A percentile compares a stretch with the other conserved stretches of the same genome.
Conservation (phyloP, 257 asterid genomes). For the Cinchona pubescens region DNA sequence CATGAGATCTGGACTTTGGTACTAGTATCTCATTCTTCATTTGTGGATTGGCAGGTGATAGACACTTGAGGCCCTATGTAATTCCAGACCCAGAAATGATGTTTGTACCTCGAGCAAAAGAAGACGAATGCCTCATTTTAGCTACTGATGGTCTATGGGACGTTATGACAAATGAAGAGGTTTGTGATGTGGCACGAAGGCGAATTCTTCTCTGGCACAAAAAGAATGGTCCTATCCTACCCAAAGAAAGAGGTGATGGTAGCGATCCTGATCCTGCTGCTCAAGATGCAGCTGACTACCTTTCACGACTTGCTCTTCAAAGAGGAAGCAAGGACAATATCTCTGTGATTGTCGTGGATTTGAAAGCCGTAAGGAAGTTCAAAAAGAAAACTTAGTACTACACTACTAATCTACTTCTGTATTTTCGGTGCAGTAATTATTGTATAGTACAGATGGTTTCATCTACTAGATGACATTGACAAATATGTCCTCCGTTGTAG, state of each 20-base stretch:
- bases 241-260: constrained; percentile 39
- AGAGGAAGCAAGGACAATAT: constrained; percentile 69
- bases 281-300: constrained; percentile 68
- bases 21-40: background rate
- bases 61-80: constrained; percentile 65
- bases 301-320: constrained; percentile 51
- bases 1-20: background rate
- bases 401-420: background rate
- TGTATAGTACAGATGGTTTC: background rate
- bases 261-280: constrained; percentile 60
- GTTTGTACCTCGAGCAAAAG: constrained; percentile 52
- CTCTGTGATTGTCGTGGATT: constrained; percentile 65
- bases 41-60: constrained; percentile 49
- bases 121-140: constrained; percentile 65
- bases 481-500: background rate
- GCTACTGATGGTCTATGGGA: constrained; percentile 82
- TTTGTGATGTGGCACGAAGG: constrained; percentile 62
- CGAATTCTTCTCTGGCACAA: constrained; percentile 62
- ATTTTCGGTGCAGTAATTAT: too few species aligned
- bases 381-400: constrained; percentile 38
- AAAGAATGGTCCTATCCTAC: constrained; percentile 36
- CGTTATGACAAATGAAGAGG: constrained; percentile 69
- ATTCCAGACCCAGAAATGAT: constrained; percentile 64
- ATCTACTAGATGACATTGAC: background rate
- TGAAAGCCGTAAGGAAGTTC: constrained; percentile 65